A percentile compares a stretch with the other conserved stretches of the same genome.
Evolutionary conservation across 768 basidiomycete species (phyloP).

Genomic region (Calocybe indica): DNA sequence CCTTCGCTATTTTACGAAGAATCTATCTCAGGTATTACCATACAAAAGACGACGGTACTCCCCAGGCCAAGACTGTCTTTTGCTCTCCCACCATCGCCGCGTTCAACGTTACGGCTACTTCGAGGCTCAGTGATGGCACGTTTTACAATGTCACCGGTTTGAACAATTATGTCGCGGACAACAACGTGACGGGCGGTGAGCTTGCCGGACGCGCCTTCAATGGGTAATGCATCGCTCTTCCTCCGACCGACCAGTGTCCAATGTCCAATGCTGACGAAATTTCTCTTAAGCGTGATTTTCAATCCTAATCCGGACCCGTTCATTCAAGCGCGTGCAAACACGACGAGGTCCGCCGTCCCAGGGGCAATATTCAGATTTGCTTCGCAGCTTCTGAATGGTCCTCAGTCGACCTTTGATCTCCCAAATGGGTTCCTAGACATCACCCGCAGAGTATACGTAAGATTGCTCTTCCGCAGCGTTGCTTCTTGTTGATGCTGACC

Average conservation of each 20-base stretch:
- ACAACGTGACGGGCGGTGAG: conserved; percentile 46
- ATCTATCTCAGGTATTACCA: conserved; percentile 33
- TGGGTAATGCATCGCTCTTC: conserved; percentile 33
- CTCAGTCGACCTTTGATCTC: conserved; percentile 39
- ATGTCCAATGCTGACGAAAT: neutral
- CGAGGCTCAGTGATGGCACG: conserved; percentile 35
- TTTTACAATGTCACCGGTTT: conserved; percentile 30
- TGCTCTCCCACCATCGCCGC: conserved; percentile 47
- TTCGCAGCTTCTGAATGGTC: conserved; percentile 30
- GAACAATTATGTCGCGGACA: conserved; percentile 25
- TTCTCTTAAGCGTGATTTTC: conserved; percentile 35
- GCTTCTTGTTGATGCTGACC: neutral
- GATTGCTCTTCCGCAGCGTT: conserved; percentile 13
- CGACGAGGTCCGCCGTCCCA: conserved; percentile 48
- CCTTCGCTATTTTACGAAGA: neutral
- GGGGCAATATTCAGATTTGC: conserved; percentile 56
- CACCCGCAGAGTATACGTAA: conserved; percentile 46
- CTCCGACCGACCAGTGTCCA: neutral
- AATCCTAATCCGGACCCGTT: conserved; percentile 32
- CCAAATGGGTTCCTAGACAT: conserved; percentile 46
- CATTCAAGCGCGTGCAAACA: conserved; percentile 42
- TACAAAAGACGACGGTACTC: conserved; percentile 16
- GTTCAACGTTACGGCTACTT: conserved; percentile 35
- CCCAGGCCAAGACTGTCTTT: conserved; percentile 47
- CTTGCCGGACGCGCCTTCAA: conserved; percentile 49